Conservation (phyloP, 371 early-diverging fungal genomes). For the Blakeslea trispora region DNA sequence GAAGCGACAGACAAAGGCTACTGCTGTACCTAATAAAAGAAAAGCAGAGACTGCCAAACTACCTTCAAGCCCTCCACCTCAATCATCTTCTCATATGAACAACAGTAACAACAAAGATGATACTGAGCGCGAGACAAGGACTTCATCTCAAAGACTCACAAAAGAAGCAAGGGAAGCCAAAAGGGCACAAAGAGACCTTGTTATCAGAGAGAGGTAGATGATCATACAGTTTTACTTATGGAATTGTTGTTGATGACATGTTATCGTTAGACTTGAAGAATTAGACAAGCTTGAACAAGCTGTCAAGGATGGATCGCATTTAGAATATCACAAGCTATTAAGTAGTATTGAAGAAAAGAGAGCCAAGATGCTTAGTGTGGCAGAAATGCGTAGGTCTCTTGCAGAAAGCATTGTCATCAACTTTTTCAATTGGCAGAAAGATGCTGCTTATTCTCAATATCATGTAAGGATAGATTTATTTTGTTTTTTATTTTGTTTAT, state of each 20-base stretch:
- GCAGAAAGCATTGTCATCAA: slow-evolving; percentile 27
- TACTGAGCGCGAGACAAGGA: slow-evolving; percentile 31
- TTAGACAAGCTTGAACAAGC: slow-evolving; percentile 33
- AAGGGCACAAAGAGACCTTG: slow-evolving; percentile 24
- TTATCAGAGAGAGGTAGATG: slow-evolving; percentile 28
- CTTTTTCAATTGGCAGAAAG: slow-evolving; percentile 26
- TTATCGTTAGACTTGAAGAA: slow-evolving; percentile 24
- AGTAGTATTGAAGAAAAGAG: slow-evolving; percentile 27
- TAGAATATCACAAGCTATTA: slow-evolving; percentile 30
- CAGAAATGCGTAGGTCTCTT: slow-evolving; percentile 30
- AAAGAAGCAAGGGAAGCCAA: slow-evolving; percentile 33
- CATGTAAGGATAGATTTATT: slow-evolving; percentile 17
- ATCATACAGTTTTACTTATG: neutral
- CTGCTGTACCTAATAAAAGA: slow-evolving; percentile 14
- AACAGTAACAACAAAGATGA: slow-evolving; percentile 23
- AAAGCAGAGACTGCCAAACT: slow-evolving; percentile 7
- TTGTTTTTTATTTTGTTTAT: neutral
- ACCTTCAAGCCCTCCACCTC: neutral
- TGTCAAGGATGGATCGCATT: slow-evolving; percentile 33
- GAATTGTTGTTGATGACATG: no score
- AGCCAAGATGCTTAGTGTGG: slow-evolving; percentile 20
- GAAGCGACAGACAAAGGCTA: slow-evolving; percentile 19
- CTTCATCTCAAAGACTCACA: slow-evolving; percentile 17
- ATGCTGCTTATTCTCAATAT: slow-evolving; percentile 34
- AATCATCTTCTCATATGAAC: neutral